A percentile compares a stretch with the other conserved stretches of the same genome.
Conservation (phyloP, 108 stramenopile species). For the Nitzschia sp. region DNA sequence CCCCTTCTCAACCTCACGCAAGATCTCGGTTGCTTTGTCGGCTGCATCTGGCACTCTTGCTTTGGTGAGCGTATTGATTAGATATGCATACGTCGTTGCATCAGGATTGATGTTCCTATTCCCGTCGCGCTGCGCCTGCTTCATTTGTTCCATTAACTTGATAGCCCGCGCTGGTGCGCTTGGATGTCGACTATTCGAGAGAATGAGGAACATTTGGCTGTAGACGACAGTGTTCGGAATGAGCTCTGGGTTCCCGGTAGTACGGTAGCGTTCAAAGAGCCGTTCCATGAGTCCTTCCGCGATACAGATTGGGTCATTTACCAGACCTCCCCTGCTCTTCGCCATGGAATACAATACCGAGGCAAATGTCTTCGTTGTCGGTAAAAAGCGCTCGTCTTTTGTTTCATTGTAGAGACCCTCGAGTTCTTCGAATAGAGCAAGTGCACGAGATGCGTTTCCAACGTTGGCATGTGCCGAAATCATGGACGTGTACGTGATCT, state of each 20-base stretch:
- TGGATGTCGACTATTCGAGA: slow-evolving; percentile 29
- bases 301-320: slow-evolving; percentile 7
- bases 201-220: slow-evolving; percentile 18
- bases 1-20: slow-evolving; percentile 24
- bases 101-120: slow-evolving; percentile 25
- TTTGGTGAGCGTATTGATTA: slow-evolving; percentile 33
- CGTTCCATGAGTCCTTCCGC: slow-evolving; percentile 26
- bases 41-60: slow-evolving; percentile 19
- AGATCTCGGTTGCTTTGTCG: slow-evolving; percentile 16
- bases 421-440: slow-evolving; percentile 19
- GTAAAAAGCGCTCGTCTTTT: slow-evolving; percentile 11
- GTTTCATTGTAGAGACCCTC: slow-evolving; percentile 12
- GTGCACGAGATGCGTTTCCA: slow-evolving; percentile 30
- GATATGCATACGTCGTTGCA: slow-evolving; percentile 30
- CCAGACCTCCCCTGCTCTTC: slow-evolving; percentile 15
- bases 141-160: slow-evolving; percentile 28
- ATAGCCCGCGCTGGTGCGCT: slow-evolving; percentile 18
- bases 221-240: slow-evolving; percentile 18
- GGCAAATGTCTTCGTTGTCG: slow-evolving; percentile 30
- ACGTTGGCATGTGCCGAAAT: slow-evolving; percentile 25
- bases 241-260: slow-evolving; percentile 20
- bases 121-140: slow-evolving; percentile 5
- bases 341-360: slow-evolving; percentile 20
- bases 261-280: slow-evolving; percentile 12
- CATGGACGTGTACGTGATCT: slow-evolving; percentile 20